Evolutionary conservation across 2,329 filamentous ascomycete genomes (phyloP).

Genomic region (Clonostachys byssicola): DNA sequence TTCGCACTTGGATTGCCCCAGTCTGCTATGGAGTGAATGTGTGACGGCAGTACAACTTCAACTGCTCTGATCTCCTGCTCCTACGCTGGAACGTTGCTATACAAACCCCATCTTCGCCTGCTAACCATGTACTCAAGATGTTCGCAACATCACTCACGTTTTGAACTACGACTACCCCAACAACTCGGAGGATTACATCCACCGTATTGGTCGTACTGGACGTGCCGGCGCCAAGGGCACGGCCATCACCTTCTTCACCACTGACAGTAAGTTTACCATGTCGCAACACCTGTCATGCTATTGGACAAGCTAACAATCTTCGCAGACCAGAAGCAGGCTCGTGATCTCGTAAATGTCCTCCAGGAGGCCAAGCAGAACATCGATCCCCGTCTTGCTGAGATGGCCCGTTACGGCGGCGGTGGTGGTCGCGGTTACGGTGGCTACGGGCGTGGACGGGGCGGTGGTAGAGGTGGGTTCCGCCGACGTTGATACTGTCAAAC

Average conservation of each 20-base stretch:
- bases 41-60: constrained; percentile 42
- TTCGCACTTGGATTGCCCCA: constrained; percentile 55
- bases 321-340: constrained; percentile 85
- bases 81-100: constrained; percentile 58
- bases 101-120: constrained; percentile 47
- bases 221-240: constrained; percentile 93
- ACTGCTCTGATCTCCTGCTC: constrained; percentile 22
- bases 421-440: constrained; percentile 70
- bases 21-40: constrained; percentile 50
- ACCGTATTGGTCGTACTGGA: constrained; percentile 93
- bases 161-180: constrained; percentile 99
- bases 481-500: constrained; percentile 21
- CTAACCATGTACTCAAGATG: constrained; percentile 89
- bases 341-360: constrained; percentile 90
- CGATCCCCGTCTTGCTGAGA: constrained; percentile 91
- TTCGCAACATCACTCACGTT: constrained; percentile 99
- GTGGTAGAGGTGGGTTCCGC: constrained; percentile 43
- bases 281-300: not conserved
- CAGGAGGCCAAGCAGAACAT: constrained; percentile 97
- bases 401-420: constrained; percentile 87
- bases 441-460: constrained; percentile 61
- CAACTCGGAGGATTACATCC: constrained; percentile 98
- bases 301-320: constrained; percentile 25
- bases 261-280: constrained; percentile 79
- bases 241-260: constrained; percentile 97